Base-by-base conservation (phyloP, 2,329 filamentous ascomycete species). In the Neoascochyta sp. region DNA sequence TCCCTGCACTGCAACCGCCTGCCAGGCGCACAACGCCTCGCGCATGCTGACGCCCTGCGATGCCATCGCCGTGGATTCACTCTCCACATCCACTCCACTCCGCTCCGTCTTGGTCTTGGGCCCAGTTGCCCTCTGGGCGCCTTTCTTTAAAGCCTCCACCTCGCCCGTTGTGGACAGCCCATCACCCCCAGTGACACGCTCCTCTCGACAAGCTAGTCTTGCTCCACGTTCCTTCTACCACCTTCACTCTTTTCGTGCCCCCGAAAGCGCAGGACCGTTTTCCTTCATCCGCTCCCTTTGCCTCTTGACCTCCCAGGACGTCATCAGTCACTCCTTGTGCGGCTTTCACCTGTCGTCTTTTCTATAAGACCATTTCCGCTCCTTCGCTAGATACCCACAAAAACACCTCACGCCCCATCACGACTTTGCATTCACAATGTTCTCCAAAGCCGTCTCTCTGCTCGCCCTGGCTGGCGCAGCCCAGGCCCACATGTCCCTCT, bases 401-500 rank as follows among this genome's bases (percentile, higher is more conserved):
- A 32, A 21, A 4, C 5, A 3, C 27, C 27, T 27, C 24, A 18
- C 26, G 21, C 28, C 33, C 24, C 24, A 29, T 34, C 8, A 37
- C 17, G 17, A 43, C 34, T 32, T 19, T 36, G 21, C 21, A 25
- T 11, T 13, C 28, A 34, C 24, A 13, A 61, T 63, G 53, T 50
- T 49, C 36, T 45, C 38, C 16, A 53, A 47, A 26, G 28, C 32
- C n/a, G 30, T 60, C 11, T 45, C 47, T 13, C 24, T 55, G 16
- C 43, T 59, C 28, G 49, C 52, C 32, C 48, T 62, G 35, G 44
- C 36, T 36, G 45, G 45, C 43, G 43, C 40, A 39, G 51, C 51
- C 24, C 37, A 50, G 18, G 58, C 52, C 7, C 67, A 70, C 36
- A 67, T 70, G 66, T 62, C 61, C 36, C 59, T 70, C 17, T 41